Percentiles rank a stretch among this genome's conserved stretches.
phyloP scores from a whole-genome alignment of 1,284 basidiomycete species.

The Coniophora puteana region DNA sequence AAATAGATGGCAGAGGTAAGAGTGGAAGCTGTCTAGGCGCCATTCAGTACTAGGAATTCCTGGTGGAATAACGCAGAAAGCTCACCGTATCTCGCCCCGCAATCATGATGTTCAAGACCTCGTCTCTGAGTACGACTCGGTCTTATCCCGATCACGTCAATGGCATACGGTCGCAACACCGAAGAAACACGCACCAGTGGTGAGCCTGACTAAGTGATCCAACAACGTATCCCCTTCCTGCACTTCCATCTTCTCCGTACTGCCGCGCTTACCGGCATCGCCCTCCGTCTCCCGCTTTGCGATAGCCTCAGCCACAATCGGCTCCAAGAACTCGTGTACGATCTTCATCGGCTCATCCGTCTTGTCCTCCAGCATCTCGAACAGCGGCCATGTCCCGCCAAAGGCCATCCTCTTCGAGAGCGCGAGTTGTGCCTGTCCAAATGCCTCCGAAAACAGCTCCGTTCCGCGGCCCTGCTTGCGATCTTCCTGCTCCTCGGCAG shows the following conservation, averaged over 20 bases:
- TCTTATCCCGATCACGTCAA: slow-evolving; percentile 24
- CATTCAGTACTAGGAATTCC: slow-evolving; percentile 1
- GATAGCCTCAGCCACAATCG: slow-evolving; percentile 31
- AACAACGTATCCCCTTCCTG: slow-evolving; percentile 24
- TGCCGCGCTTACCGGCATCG: slow-evolving; percentile 15
- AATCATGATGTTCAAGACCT: slow-evolving; percentile 30
- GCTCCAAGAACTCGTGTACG: slow-evolving; percentile 31
- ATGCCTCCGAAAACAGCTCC: slow-evolving; percentile 28
- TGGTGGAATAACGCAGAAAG: slow-evolving; percentile 2
- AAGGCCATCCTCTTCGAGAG: slow-evolving; percentile 22
- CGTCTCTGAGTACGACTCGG: slow-evolving; percentile 25
- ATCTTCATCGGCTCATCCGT: slow-evolving; percentile 29
- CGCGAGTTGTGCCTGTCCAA: slow-evolving; percentile 27
- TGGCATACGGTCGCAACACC: slow-evolving; percentile 15
- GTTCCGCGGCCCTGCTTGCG: slow-evolving; percentile 20
- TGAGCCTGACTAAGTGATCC: slow-evolving; percentile 28
- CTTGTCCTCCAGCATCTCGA: slow-evolving; percentile 34
- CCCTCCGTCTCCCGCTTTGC: slow-evolving; percentile 21
- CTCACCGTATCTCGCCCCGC: slow-evolving; percentile 31
- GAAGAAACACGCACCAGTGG: slow-evolving; percentile 7
- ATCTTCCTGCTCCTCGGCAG: background rate
- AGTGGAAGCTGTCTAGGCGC: slow-evolving; percentile 29
- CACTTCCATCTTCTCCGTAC: slow-evolving; percentile 9
- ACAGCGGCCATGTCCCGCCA: slow-evolving; percentile 33
- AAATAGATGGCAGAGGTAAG: slow-evolving; percentile 39